Conservation (phyloP, 2,329 filamentous ascomycete genomes). For the Fusarium virguliforme region DNA sequence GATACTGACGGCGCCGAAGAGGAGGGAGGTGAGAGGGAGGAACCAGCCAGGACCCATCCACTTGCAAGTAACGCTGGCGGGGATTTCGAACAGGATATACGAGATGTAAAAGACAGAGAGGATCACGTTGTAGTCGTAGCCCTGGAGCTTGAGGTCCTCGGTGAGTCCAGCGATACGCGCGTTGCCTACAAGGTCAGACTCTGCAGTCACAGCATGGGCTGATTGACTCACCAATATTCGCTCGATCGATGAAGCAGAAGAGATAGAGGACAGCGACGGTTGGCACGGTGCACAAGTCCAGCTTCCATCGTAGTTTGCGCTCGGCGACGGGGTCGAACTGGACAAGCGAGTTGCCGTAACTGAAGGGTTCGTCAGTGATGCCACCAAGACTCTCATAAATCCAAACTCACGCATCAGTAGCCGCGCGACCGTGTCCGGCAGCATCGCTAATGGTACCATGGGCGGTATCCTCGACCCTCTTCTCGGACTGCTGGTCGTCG, state of each 20-base stretch:
- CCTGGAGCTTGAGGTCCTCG: slow-evolving; percentile 68
- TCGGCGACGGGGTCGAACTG: slow-evolving; percentile 63
- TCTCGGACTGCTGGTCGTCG: slow-evolving; percentile 40
- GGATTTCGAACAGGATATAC: slow-evolving; percentile 78
- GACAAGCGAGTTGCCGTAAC: slow-evolving; percentile 49
- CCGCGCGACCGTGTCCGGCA: slow-evolving; percentile 44
- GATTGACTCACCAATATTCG: slow-evolving; percentile 74
- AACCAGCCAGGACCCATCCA: slow-evolving; percentile 77
- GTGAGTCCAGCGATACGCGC: slow-evolving; percentile 73
- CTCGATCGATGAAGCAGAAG: slow-evolving; percentile 83
- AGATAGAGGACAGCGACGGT: slow-evolving; percentile 78
- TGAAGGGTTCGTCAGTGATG: slow-evolving; percentile 22
- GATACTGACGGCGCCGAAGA: slow-evolving; percentile 72
- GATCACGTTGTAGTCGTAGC: slow-evolving; percentile 75
- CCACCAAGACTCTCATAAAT: background rate
- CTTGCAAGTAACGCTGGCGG: slow-evolving; percentile 75
- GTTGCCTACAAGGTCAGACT: slow-evolving; percentile 53
- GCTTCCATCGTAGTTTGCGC: slow-evolving; percentile 72
- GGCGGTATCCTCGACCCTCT: slow-evolving; percentile 39
- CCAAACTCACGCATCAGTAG: slow-evolving; percentile 49
- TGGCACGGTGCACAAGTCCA: slow-evolving; percentile 77
- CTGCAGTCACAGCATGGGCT: background rate
- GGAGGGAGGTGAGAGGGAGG: slow-evolving; percentile 70
- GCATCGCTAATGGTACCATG: slow-evolving; percentile 41
- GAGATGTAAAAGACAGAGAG: slow-evolving; percentile 76